Conservation (phyloP, 805 yeast species). For the Candida silvatica region DNA sequence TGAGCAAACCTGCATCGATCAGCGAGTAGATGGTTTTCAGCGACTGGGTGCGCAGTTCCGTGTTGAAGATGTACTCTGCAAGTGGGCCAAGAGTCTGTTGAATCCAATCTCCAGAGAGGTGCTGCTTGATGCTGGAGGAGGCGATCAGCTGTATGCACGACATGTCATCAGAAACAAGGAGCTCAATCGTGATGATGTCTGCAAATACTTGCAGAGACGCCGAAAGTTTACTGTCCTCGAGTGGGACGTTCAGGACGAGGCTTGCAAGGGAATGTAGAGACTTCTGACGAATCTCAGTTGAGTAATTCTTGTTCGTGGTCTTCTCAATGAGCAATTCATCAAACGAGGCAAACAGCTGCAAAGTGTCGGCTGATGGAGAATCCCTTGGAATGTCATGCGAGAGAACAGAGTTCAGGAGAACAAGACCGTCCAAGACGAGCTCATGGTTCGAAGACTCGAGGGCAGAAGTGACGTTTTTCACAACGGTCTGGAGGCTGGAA, state of each 20-base stretch:
- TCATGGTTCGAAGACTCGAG: constrained; percentile 21
- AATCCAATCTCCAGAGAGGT: constrained; percentile 14
- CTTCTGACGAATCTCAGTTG: constrained; percentile 24
- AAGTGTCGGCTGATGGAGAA: constrained; percentile 2
- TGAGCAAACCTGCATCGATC: constrained; percentile 4
- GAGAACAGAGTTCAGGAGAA: constrained; percentile 15
- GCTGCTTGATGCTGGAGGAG: constrained; percentile 4
- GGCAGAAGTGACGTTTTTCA: constrained; percentile 14
- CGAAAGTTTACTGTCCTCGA: constrained; percentile 1
- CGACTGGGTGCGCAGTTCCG: constrained; percentile 13
- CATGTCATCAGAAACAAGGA: constrained; percentile 17
- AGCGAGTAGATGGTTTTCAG: constrained; percentile 12
- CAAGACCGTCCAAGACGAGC: constrained; percentile 21
- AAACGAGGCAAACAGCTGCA: constrained; percentile 4
- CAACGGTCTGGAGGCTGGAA: constrained; percentile 13
- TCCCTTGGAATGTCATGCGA: constrained; percentile 7
- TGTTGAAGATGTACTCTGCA: constrained; percentile 12
- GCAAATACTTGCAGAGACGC: constrained; percentile 13
- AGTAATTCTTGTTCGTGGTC: constrained; percentile 21
- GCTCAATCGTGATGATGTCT: constrained; percentile 20
- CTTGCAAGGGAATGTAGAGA: constrained; percentile 16
- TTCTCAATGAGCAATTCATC: constrained; percentile 14
- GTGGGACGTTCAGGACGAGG: constrained; percentile 9
- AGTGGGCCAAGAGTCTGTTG: constrained; percentile 9
- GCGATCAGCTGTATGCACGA: constrained; percentile 13